Conservation (phyloP, 2,329 filamentous ascomycete genomes). For the Fusarium anguioides region DNA sequence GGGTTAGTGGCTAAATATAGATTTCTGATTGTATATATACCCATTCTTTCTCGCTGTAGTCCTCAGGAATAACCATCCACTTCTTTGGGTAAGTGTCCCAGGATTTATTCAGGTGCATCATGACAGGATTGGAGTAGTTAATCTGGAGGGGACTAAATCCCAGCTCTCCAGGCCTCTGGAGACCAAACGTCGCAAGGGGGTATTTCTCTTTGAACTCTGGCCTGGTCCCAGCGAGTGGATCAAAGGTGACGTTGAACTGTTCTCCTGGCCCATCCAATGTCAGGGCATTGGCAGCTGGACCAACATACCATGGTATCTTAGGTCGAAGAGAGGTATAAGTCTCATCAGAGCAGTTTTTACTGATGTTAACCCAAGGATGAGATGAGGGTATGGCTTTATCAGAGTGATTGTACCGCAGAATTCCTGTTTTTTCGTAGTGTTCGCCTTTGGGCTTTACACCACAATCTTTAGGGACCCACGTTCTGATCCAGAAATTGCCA, state of each 20-base stretch:
- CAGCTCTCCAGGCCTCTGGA: slow-evolving; percentile 15
- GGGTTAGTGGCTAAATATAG: neutral
- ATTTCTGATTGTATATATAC: neutral
- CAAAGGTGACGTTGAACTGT: slow-evolving; percentile 32
- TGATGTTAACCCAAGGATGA: slow-evolving; percentile 13
- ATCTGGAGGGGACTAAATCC: slow-evolving; percentile 32
- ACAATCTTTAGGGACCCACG: slow-evolving; percentile 5
- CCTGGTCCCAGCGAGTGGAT: neutral
- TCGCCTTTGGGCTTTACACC: neutral
- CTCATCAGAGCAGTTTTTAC: slow-evolving; percentile 30
- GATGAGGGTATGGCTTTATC: slow-evolving; percentile 12
- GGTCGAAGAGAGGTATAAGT: slow-evolving; percentile 29
- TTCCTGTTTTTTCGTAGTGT: slow-evolving; percentile 33
- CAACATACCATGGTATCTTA: slow-evolving; percentile 37
- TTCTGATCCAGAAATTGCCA: slow-evolving; percentile 43
- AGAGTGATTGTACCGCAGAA: slow-evolving; percentile 25
- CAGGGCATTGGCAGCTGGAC: slow-evolving; percentile 28
- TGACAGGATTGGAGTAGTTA: slow-evolving; percentile 24
- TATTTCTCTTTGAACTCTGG: slow-evolving; percentile 11
- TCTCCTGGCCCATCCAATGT: slow-evolving; percentile 4
- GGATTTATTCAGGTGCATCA: slow-evolving; percentile 30
- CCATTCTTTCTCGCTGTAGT: slow-evolving; percentile 37
- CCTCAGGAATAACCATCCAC: slow-evolving; percentile 36
- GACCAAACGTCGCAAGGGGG: slow-evolving; percentile 21
- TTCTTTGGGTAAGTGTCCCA: neutral